Evolutionary conservation across 441 rosid genomes (phyloP).

Genomic region (Daphne laureola): DNA sequence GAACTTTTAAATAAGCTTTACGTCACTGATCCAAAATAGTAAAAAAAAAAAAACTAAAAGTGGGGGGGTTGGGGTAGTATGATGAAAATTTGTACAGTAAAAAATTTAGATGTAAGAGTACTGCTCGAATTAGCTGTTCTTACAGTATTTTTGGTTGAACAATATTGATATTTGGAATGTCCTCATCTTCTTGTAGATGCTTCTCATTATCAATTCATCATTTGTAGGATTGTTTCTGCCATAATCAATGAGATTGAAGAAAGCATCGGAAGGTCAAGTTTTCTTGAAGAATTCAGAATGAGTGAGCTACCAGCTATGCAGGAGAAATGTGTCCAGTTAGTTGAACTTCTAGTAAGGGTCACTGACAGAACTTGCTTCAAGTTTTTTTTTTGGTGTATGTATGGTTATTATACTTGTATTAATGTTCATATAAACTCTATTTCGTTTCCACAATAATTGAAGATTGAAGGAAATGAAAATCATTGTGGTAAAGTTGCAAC

Average conservation of each 20-base stretch:
- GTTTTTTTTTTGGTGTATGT: neutral
- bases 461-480: conserved; percentile 63
- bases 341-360: conserved; percentile 79
- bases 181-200: neutral
- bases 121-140: neutral
- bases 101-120: neutral
- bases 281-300: conserved; percentile 75
- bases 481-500: conserved; percentile 54
- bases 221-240: conserved; percentile 49
- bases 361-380: conserved; percentile 1
- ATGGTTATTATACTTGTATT: neutral
- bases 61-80: no score
- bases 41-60: no score
- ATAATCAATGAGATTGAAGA: conserved; percentile 65
- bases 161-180: neutral
- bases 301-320: conserved; percentile 65
- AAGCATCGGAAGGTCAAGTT: conserved; percentile 59
- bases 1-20: no score
- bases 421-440: conserved; percentile 1
- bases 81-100: conserved; percentile 6
- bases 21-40: no score
- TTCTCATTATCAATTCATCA: conserved; percentile 11
- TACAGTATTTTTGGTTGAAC: no score
- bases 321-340: conserved; percentile 55
- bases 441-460: conserved; percentile 15